Conservation (phyloP, 352 stramenopile genomes). For the Phytopythium mirpurense region DNA sequence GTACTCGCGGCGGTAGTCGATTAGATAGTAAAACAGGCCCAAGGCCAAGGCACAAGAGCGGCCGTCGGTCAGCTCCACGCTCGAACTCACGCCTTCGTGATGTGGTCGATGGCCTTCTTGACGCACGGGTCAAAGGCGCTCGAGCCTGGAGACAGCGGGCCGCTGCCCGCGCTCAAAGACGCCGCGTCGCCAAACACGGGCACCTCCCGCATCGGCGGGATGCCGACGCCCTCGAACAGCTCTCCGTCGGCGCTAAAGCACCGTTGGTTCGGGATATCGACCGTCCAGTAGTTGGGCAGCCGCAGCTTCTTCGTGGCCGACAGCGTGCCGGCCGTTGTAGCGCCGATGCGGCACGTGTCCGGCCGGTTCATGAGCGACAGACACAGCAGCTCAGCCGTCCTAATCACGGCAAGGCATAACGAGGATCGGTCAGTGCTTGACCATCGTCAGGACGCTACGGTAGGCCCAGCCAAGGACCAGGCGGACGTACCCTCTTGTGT, state of each 20-base stretch:
- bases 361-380: conserved; percentile 61
- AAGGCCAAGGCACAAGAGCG: neutral
- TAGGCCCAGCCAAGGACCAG: no score
- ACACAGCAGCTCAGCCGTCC: conserved; percentile 65
- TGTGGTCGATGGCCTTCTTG: conserved; percentile 63
- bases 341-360: conserved; percentile 56
- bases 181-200: conserved; percentile 11
- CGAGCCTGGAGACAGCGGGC: neutral
- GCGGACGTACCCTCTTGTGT: conserved; percentile 68
- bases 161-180: conserved; percentile 3
- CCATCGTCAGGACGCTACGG: no score
- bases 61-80: neutral
- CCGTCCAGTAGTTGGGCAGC: conserved; percentile 80
- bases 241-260: conserved; percentile 58
- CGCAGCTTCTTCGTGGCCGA: conserved; percentile 56
- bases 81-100: conserved; percentile 42
- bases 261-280: conserved; percentile 74
- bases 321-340: conserved; percentile 49
- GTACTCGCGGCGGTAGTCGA: neutral
- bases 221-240: conserved; percentile 56
- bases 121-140: conserved; percentile 52
- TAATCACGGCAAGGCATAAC: conserved; percentile 6
- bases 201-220: conserved; percentile 47
- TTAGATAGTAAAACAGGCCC: conserved; percentile 4
- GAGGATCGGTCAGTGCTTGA: neutral